Conservation (phyloP, 352 stramenopile genomes). For the Plasmopara halstedii region DNA sequence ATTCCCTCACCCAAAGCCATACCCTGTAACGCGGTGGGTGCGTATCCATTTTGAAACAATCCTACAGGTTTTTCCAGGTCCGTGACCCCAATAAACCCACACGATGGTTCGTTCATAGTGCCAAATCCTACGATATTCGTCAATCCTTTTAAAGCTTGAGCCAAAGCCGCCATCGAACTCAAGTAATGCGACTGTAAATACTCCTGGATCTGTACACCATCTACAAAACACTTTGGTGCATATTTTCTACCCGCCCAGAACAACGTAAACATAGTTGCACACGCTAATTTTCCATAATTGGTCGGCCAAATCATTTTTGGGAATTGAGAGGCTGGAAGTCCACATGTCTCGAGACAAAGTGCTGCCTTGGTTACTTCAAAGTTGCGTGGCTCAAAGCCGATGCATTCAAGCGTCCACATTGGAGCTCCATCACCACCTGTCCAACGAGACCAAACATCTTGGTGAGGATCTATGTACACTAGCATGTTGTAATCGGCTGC, state of each 20-base stretch:
- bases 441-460: conserved; percentile 87
- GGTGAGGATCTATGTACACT: conserved; percentile 86
- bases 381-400: conserved; percentile 66
- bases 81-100: conserved; percentile 51
- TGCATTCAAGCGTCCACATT: conserved; percentile 76
- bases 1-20: conserved; percentile 68
- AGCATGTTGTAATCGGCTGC: conserved; percentile 51
- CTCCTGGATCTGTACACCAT: conserved; percentile 70
- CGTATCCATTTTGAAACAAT: conserved; percentile 57
- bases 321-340: conserved; percentile 28
- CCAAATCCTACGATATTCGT: conserved; percentile 83
- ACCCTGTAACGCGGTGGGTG: conserved; percentile 58
- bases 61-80: conserved; percentile 30
- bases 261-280: conserved; percentile 87
- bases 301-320: conserved; percentile 89
- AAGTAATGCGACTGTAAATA: conserved; percentile 84
- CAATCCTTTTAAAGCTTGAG: conserved; percentile 45
- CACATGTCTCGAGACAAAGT: conserved; percentile 58
- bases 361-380: conserved; percentile 67
- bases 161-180: conserved; percentile 55
- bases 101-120: conserved; percentile 83
- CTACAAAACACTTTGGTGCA: conserved; percentile 58
- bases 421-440: conserved; percentile 84
- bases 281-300: conserved; percentile 85
- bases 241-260: conserved; percentile 75